Evolutionary conservation across 192 early-diverging fungal genomes (phyloP), one percentile per base, ranked within the genome.

Genomic region (Umbelopsis isabellina): DNA sequence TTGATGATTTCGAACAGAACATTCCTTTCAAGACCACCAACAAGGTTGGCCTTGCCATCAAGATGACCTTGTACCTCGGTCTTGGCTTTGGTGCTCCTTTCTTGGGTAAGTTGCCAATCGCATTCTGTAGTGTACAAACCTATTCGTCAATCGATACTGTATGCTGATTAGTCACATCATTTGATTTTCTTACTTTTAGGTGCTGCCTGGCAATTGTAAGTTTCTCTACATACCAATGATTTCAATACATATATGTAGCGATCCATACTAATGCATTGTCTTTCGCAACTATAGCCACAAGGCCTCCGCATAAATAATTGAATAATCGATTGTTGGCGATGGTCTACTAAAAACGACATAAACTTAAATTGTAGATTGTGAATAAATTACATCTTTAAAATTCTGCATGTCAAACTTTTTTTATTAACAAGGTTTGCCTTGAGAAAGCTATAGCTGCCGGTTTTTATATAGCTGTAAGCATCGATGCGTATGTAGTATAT

Each of bases 21-120:
- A 65, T 88, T 73, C 86, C 86, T 65, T 88, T 88, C 78, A 76
- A 72, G 21, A 88, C 86, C 74, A 84, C 80, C 71, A 88, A 84
- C 81, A 84, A 81, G 71, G 75, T 78, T 68, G 83, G 67, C 70
- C 81, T 88, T 80, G 84, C 81, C 67, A 64, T 84, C 49, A 78
- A 75, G 51, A 84, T 88, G 73, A 65, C 58, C 35, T 66, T 82
- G 33, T 88, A 82, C 71, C 76, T 84, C 72, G 86, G 84, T 51
- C 48, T 73, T 15, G 86, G 86, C 46, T 88, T 88, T 66, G 70
- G 79, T 68, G 74, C 80, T 66, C 86, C 86, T 72, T 88, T 88
- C 79, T 18, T 88, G 70, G 81, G 78, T 79, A 79, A 71, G 72
- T 68, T 20, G 16, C 6, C 37, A 6, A 6, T 6, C 10, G 37